phyloP scores from a whole-genome alignment of 2,329 filamentous ascomycete species.

The Chalaropsis ovoidea region DNA sequence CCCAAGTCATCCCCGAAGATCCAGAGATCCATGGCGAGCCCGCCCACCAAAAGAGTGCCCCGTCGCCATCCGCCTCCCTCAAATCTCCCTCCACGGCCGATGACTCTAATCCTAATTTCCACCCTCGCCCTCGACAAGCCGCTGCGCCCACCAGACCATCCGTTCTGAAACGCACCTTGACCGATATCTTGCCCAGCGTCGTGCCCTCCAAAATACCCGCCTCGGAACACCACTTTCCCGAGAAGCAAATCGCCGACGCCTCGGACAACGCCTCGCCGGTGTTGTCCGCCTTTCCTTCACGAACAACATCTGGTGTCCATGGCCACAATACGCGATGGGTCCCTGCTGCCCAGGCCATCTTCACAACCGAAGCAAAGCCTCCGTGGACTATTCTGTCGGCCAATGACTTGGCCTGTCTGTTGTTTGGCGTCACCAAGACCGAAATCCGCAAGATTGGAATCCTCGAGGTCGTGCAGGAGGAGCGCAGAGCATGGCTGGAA shows the following conservation, averaged over 20 bases:
- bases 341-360: conserved; percentile 88
- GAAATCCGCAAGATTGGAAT: conserved; percentile 76
- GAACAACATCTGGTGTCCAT: conserved; percentile 49
- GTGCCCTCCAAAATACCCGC: conserved; percentile 16
- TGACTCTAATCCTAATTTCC: not conserved
- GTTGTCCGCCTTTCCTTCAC: conserved; percentile 14
- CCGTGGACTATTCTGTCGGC: conserved; percentile 95
- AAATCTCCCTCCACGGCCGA: not conserved
- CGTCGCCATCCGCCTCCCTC: not conserved
- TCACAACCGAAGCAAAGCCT: conserved; percentile 81
- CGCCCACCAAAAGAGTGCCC: not conserved
- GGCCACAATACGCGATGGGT: conserved; percentile 84
- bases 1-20: conserved; percentile 23
- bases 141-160: not conserved
- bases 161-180: conserved; percentile 22
- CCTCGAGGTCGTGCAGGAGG: conserved; percentile 83
- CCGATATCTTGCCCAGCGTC: conserved; percentile 14
- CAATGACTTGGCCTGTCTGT: conserved; percentile 88
- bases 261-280: conserved; percentile 17
- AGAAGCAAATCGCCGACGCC: not conserved
- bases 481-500: conserved; percentile 80
- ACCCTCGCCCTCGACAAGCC: not conserved
- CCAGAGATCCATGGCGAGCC: conserved; percentile 3
- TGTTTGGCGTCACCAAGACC: conserved; percentile 52
- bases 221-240: conserved; percentile 15